Evolutionary conservation across 2,329 filamentous ascomycete species (phyloP), one percentile per base, ranked within the genome.

Genomic region (Ceratocystis papillata): DNA sequence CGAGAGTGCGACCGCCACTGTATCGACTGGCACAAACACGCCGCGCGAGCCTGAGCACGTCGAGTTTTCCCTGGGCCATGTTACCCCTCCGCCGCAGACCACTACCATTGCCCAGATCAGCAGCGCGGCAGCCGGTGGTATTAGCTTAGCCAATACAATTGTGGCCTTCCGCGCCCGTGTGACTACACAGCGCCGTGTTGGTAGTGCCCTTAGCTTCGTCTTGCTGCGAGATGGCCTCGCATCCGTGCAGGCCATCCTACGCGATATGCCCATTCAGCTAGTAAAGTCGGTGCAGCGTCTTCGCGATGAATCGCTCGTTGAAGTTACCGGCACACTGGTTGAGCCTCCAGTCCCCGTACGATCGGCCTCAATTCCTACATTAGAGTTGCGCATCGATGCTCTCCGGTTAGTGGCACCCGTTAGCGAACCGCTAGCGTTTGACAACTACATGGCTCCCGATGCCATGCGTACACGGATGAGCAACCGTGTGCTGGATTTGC

Each of bases 271-370:
- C 5, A 7, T 69, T 82, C 84, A 88, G 71, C 93, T 96, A 81
- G 80, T 96, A 33, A 87, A 89, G 72, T 96, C 90, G 88, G 89
- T 89, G 2, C 89, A 95, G 75, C 89, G 90, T 73, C 79, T 96
- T 59, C 85, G 87, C 65, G 79, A 86, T 5, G 92, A 95, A 73
- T 88, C 86, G 6, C 82, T 96, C 63, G 85, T 96, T 4, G 83
- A 89, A 67, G 84, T 96, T 66, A 84, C 82, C 64, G 92, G 90
- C 67, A 82, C 82, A 1, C 76, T 96, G 3, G 88, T 90, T 72
- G 80, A 82, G 68, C 88, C 90, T 0, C 85, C 87, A 5, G 85
- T 91, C 71, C 83, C 85, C 48, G 82, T 96, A 67, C 84, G 87
- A 70, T 87, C 89, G 48, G 88, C 89, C 37, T 86, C 85, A 3